Conservation (phyloP, 164 flowering plant genomes). For the Aristolochia californica region DNA sequence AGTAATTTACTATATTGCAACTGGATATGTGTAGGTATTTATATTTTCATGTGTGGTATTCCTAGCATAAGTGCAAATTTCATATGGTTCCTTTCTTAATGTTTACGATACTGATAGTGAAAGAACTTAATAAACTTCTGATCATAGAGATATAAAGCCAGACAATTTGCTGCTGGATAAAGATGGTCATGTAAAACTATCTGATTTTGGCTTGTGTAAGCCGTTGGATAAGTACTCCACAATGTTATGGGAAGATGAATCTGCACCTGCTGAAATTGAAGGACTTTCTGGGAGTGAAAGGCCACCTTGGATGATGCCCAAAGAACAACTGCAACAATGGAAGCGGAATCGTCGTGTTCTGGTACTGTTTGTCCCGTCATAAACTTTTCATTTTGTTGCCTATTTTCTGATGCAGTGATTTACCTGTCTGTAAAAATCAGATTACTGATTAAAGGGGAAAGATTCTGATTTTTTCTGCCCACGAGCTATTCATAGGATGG, state of each 20-base stretch:
- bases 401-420: not conserved
- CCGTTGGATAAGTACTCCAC: conserved; percentile 77
- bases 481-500: not conserved
- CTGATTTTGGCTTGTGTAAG: conserved; percentile 95
- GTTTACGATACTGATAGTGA: too few species aligned
- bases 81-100: too few species aligned
- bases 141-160: conserved; percentile 85
- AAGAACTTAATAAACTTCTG: conserved; percentile 2
- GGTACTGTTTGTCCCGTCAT: conserved; percentile 26
- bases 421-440: not conserved
- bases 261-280: conserved; percentile 27
- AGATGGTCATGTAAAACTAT: conserved; percentile 91
- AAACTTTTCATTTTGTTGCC: not conserved
- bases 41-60: too few species aligned
- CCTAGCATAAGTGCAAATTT: too few species aligned
- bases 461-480: not conserved
- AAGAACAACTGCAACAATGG: conserved; percentile 70
- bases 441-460: not conserved
- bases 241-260: conserved; percentile 49
- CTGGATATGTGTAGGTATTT: too few species aligned
- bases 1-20: too few species aligned
- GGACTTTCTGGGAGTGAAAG: conserved; percentile 26
- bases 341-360: conserved; percentile 81
- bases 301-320: conserved; percentile 71
- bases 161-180: conserved; percentile 85